phyloP scores from a whole-genome alignment of 306 rosid species.

The Mimosa pudica region DNA sequence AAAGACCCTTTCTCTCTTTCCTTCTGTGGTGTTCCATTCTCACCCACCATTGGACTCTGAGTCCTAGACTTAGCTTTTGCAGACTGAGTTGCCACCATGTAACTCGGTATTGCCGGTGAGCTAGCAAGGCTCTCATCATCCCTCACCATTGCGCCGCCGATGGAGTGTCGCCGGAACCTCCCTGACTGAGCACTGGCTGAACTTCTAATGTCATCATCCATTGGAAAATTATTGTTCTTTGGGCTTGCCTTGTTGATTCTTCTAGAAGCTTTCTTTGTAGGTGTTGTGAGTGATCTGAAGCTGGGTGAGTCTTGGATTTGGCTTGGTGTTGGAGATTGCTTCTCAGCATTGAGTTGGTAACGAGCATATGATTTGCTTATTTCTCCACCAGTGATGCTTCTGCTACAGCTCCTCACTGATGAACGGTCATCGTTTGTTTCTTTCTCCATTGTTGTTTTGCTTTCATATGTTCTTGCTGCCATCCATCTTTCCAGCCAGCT shows the following conservation, averaged over 20 bases:
- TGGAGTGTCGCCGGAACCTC: conserved; percentile 78
- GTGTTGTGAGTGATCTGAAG: conserved; percentile 63
- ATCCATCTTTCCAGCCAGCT: conserved; percentile 99
- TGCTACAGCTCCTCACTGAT: conserved; percentile 63
- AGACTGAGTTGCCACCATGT: conserved; percentile 87
- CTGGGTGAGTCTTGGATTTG: conserved; percentile 58
- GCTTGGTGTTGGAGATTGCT: conserved; percentile 78
- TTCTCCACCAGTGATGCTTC: conserved; percentile 66
- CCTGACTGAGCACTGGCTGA: conserved; percentile 67
- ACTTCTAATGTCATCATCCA: conserved; percentile 76
- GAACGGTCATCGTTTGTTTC: conserved; percentile 65
- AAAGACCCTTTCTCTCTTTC: conserved; percentile 52
- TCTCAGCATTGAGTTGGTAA: conserved; percentile 81
- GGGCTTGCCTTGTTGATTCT: conserved; percentile 75
- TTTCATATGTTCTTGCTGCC: conserved; percentile 84
- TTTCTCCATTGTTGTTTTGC: conserved; percentile 53
- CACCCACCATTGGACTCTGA: conserved; percentile 67
- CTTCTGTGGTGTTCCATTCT: conserved; percentile 60
- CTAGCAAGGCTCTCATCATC: conserved; percentile 82
- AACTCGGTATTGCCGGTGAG: conserved; percentile 74
- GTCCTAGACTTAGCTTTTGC: conserved; percentile 84
- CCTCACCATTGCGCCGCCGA: conserved; percentile 64
- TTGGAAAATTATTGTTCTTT: conserved; percentile 50
- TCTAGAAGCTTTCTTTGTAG: conserved; percentile 60
- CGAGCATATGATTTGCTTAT: conserved; percentile 90